phyloP scores from a whole-genome alignment of 768 basidiomycete genomes.

The Serendipita vermifera region DNA sequence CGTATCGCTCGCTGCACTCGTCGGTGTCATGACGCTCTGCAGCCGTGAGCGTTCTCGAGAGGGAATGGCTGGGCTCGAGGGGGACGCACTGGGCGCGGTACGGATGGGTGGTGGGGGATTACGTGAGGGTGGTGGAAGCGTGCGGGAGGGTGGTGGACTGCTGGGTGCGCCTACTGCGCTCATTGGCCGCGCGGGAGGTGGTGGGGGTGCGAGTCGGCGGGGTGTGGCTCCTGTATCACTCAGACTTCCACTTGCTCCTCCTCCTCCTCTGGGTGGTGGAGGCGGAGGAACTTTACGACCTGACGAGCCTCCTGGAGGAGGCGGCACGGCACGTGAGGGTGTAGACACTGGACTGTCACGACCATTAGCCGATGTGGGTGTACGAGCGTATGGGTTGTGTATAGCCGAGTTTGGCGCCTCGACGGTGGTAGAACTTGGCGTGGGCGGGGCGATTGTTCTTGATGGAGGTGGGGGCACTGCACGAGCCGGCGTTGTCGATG shows the following conservation, averaged over 20 bases:
- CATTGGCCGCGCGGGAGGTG: constrained; percentile 23
- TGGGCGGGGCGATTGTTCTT: constrained; percentile 12
- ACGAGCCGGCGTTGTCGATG: constrained; percentile 10
- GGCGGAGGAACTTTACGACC: constrained; percentile 12
- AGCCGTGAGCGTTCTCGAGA: no score
- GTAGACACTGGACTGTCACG: neutral
- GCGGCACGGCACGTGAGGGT: constrained; percentile 7
- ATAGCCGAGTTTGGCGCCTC: constrained; percentile 7
- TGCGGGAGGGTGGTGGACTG: neutral
- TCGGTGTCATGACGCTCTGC: neutral
- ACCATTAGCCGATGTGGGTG: neutral
- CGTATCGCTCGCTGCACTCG: neutral
- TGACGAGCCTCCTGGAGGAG: constrained; percentile 18
- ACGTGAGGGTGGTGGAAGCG: constrained; percentile 20
- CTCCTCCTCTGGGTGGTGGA: neutral
- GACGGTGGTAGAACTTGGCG: constrained; percentile 16
- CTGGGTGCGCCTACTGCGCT: constrained; percentile 2
- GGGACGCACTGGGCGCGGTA: no score
- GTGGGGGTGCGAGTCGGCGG: constrained; percentile 20
- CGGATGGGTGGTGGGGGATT: constrained; percentile 13
- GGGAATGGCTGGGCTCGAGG: no score
- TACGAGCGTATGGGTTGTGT: neutral
- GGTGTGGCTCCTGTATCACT: constrained; percentile 2
- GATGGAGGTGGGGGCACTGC: constrained; percentile 21
- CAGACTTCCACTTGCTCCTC: neutral